These are phyloP conservation scores for Alternaria atra DNA, from an alignment of 2,329 filamentous ascomycete genomes.

Conservation along the genomic window DNA sequence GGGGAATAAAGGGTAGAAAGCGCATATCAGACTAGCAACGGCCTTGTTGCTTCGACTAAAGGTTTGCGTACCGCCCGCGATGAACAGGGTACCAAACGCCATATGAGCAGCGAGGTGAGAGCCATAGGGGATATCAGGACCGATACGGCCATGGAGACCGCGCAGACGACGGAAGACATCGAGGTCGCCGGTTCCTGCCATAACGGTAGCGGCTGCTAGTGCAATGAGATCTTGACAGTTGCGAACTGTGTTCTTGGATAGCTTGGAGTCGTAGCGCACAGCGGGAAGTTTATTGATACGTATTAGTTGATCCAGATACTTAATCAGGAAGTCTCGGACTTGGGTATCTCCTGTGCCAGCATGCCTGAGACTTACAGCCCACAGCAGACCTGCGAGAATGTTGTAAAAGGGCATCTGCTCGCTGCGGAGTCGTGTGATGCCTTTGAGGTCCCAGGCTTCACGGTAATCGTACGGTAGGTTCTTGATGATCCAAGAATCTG, in stretches of 20 bases:
- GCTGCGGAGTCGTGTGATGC: conserved; percentile 72
- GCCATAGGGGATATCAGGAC: conserved; percentile 86
- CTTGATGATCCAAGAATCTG: conserved; percentile 75
- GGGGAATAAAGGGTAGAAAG: conserved; percentile 95
- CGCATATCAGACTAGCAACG: conserved; percentile 83
- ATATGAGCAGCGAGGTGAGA: conserved; percentile 93
- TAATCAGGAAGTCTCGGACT: conserved; percentile 82
- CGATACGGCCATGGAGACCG: conserved; percentile 85
- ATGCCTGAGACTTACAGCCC: conserved; percentile 63
- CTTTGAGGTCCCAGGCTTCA: conserved; percentile 66
- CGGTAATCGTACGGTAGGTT: conserved; percentile 78
- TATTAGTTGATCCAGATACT: conserved; percentile 87
- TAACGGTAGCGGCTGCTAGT: conserved; percentile 83
- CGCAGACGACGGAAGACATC: conserved; percentile 84
- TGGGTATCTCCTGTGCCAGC: conserved; percentile 63
- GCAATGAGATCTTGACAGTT: conserved; percentile 92
- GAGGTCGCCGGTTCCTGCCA: conserved; percentile 95
- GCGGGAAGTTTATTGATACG: conserved; percentile 73
- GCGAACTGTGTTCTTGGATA: conserved; percentile 81
- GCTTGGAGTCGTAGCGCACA: conserved; percentile 79
- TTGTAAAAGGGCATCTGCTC: conserved; percentile 92
- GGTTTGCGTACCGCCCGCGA: conserved; percentile 91
- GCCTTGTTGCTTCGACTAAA: conserved; percentile 89
- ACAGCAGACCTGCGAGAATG: conserved; percentile 88
- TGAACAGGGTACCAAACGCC: conserved; percentile 87